These are phyloP conservation scores for Aspergillus sp. DNA, from an alignment of 2,329 filamentous ascomycete species.

Conservation along the genomic window DNA sequence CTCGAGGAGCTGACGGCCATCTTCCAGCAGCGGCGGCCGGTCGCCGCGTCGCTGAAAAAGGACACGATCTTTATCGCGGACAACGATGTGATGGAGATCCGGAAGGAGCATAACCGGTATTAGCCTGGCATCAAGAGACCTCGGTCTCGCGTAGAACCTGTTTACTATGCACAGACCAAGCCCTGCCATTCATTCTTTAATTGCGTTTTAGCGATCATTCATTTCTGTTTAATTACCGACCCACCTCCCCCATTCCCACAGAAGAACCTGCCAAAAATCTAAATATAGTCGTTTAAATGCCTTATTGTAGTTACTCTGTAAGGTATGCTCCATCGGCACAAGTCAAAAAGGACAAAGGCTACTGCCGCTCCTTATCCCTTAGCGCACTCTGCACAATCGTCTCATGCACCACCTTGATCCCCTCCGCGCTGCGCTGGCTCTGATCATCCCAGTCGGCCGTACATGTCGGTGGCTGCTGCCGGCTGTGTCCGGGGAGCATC, in stretches of 20 bases:
- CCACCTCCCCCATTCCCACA: not conserved
- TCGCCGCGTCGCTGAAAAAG: conserved; percentile 43
- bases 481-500: conserved; percentile 15
- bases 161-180: too few species aligned
- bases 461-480: conserved; percentile 19
- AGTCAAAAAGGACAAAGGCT: too few species aligned
- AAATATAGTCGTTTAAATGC: not conserved
- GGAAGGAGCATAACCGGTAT: conserved; percentile 1
- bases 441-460: conserved; percentile 15
- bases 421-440: conserved; percentile 19
- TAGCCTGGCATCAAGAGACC: not conserved
- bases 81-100: conserved; percentile 8
- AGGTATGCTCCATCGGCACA: too few species aligned
- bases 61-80: conserved; percentile 14
- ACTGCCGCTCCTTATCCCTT: too few species aligned
- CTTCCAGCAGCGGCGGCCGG: conserved; percentile 28
- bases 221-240: not conserved
- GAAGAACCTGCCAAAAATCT: not conserved
- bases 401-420: conserved; percentile 31
- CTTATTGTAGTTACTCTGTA: too few species aligned
- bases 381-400: conserved; percentile 25
- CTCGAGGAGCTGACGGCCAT: conserved; percentile 56
- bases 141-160: not conserved
- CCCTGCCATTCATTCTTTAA: not conserved
- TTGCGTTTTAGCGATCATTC: not conserved